Evolutionary conservation across 768 basidiomycete genomes (phyloP).

Genomic region (Myochromella boudieri): DNA sequence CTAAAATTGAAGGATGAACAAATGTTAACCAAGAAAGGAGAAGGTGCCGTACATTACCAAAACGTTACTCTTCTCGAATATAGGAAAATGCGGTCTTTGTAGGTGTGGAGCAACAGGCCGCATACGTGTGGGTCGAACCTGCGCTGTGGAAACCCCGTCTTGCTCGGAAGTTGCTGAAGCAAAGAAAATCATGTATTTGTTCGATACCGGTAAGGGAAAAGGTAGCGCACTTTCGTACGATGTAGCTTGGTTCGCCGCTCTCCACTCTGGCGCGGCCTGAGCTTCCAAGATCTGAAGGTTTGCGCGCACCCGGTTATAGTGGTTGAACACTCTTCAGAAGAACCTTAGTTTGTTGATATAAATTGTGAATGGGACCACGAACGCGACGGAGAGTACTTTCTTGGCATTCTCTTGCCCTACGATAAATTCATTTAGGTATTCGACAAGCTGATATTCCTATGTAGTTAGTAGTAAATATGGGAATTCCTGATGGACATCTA

Average conservation of each 20-base stretch:
- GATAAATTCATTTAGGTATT: slow-evolving; percentile 86
- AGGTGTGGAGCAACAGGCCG: slow-evolving; percentile 36
- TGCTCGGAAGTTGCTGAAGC: not conserved
- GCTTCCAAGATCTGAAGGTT: slow-evolving; percentile 55
- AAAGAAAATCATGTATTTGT: not conserved
- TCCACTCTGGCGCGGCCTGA: slow-evolving; percentile 24
- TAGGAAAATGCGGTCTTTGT: slow-evolving; percentile 46
- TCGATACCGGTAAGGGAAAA: too few relatives aligned
- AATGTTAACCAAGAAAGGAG: not conserved
- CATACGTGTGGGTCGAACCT: slow-evolving; percentile 58
- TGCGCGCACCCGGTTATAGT: slow-evolving; percentile 85
- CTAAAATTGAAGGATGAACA: slow-evolving; percentile 29
- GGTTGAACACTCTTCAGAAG: slow-evolving; percentile 79
- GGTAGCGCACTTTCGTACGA: slow-evolving; percentile 18
- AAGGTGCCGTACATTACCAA: slow-evolving; percentile 69
- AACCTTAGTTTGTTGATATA: not conserved
- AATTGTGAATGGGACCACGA: slow-evolving; percentile 32
- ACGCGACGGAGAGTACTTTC: slow-evolving; percentile 94
- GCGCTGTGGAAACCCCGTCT: slow-evolving; percentile 50
- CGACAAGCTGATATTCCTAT: slow-evolving; percentile 57
- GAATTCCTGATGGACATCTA: slow-evolving; percentile 17
- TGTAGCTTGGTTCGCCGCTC: slow-evolving; percentile 9
- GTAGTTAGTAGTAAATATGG: not conserved
- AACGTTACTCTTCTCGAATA: slow-evolving; percentile 96
- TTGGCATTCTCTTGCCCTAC: slow-evolving; percentile 93